Evolutionary conservation across 805 yeast species (phyloP).

Genomic region (Zygoascus tannicola): DNA sequence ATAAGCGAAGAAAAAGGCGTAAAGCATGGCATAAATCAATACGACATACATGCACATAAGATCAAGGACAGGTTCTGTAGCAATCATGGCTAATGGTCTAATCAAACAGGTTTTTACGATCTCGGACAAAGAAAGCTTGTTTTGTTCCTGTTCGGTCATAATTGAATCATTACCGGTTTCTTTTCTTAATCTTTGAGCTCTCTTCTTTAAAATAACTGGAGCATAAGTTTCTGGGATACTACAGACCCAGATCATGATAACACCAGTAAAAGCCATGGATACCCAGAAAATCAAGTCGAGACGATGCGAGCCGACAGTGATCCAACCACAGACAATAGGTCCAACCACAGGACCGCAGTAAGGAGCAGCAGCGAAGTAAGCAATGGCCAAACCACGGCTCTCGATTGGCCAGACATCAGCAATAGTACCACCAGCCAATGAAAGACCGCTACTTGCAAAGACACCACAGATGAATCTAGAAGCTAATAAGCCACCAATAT

Average conservation of each 20-base stretch:
- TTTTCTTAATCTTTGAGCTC: slow-evolving; percentile 61
- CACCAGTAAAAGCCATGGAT: slow-evolving; percentile 85
- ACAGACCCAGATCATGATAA: slow-evolving; percentile 58
- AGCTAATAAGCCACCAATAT: slow-evolving; percentile 69
- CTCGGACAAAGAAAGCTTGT: slow-evolving; percentile 59
- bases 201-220: slow-evolving; percentile 66
- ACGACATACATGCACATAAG: slow-evolving; percentile 80
- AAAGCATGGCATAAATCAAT: slow-evolving; percentile 78
- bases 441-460: slow-evolving; percentile 71
- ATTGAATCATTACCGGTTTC: slow-evolving; percentile 78
- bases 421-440: slow-evolving; percentile 83
- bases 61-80: slow-evolving; percentile 78
- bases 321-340: slow-evolving; percentile 80
- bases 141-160: slow-evolving; percentile 94
- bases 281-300: slow-evolving; percentile 76
- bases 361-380: slow-evolving; percentile 85
- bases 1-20: slow-evolving; percentile 91
- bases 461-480: slow-evolving; percentile 86
- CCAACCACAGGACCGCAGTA: slow-evolving; percentile 90
- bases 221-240: slow-evolving; percentile 88
- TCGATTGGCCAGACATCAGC: slow-evolving; percentile 81
- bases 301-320: slow-evolving; percentile 54
- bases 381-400: slow-evolving; percentile 81
- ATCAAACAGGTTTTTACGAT: slow-evolving; percentile 56
- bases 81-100: slow-evolving; percentile 66